Base-by-base conservation (phyloP, 805 yeast genomes). In the Blastobotrys attinorum region DNA sequence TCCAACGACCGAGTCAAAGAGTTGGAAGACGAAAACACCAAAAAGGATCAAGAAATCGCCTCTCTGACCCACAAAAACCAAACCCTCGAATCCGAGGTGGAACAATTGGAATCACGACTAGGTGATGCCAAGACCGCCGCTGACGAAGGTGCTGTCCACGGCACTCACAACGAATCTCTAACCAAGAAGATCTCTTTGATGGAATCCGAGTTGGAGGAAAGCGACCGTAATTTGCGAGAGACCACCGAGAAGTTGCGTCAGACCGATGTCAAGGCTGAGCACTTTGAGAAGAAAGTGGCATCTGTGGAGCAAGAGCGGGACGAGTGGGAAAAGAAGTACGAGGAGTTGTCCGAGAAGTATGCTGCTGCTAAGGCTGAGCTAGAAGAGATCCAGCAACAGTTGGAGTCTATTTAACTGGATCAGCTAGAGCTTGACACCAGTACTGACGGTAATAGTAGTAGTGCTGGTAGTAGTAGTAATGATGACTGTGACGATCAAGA, bases 321-420 rank as follows among this genome's bases (percentile, higher is more conserved):
- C 56, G 84, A 81, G 51, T 76, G 84, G 77, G 97, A 92, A 73
- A 76, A 77, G 72, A 88, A 87, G 71, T 83, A 73, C 61, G 97
- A 90, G 72, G 95, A 86, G 63, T 71, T 90, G 65, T 73, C 81
- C 55, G 80, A 75, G 62, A 82, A 89, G 70, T 81, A 87, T 77
- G 72, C 73, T 62, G 75, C 79, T 54, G 90, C 96, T 53, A 83
- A 86, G 76, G 78, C 84, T 55, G 98, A 92, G 71, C 77, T 92
- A 72, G 97, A 92, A 59, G 96, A 89, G 71, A 89, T 92, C 72
- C 82, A 88, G 66, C 87, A 88, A 64, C 96, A 94, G 72, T 82
- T 92, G 69, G 97, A 92, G 70, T 78, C 63, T 44, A 58, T 69
- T 52, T 67, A 61, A 54, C 50, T 53, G 31, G 32, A 25, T n/a